A percentile compares a stretch with the other conserved stretches of the same genome.
Conservation (phyloP, 805 yeast species). For the Saccharomycopsis amapae region DNA sequence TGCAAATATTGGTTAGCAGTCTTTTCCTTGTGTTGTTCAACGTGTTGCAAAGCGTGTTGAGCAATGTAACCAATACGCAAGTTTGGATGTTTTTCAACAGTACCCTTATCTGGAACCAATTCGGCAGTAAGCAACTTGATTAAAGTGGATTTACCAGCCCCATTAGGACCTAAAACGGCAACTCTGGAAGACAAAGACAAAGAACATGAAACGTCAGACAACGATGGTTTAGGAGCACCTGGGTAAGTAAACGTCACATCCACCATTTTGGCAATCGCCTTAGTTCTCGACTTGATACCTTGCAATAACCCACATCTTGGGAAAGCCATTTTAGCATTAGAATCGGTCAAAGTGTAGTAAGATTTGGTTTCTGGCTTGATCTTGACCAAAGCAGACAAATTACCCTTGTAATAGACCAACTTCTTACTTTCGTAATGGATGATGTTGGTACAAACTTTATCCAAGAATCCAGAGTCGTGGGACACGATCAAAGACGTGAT, state of each 20-base stretch:
- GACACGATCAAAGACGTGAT: slow-evolving; percentile 94
- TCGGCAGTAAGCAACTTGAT: slow-evolving; percentile 93
- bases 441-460: slow-evolving; percentile 92
- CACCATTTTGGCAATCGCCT: slow-evolving; percentile 85
- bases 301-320: slow-evolving; percentile 97
- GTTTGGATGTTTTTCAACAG: slow-evolving; percentile 96
- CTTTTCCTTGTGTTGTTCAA: slow-evolving; percentile 93
- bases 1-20: slow-evolving; percentile 96
- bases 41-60: slow-evolving; percentile 97
- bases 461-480: slow-evolving; percentile 96
- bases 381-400: slow-evolving; percentile 84
- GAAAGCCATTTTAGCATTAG: slow-evolving; percentile 93
- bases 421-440: slow-evolving; percentile 95
- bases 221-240: slow-evolving; percentile 78
- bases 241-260: slow-evolving; percentile 87
- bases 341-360: slow-evolving; percentile 87
- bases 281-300: slow-evolving; percentile 93
- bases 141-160: slow-evolving; percentile 97
- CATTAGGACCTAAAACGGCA: slow-evolving; percentile 94
- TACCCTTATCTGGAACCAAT: slow-evolving; percentile 76
- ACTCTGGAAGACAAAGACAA: slow-evolving; percentile 93
- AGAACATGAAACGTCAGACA: slow-evolving; percentile 77
- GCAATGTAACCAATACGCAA: slow-evolving; percentile 98
- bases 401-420: slow-evolving; percentile 92
- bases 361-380: slow-evolving; percentile 94